Conservation (phyloP, 2,329 filamentous ascomycete species). For the Boeremia exigua region DNA sequence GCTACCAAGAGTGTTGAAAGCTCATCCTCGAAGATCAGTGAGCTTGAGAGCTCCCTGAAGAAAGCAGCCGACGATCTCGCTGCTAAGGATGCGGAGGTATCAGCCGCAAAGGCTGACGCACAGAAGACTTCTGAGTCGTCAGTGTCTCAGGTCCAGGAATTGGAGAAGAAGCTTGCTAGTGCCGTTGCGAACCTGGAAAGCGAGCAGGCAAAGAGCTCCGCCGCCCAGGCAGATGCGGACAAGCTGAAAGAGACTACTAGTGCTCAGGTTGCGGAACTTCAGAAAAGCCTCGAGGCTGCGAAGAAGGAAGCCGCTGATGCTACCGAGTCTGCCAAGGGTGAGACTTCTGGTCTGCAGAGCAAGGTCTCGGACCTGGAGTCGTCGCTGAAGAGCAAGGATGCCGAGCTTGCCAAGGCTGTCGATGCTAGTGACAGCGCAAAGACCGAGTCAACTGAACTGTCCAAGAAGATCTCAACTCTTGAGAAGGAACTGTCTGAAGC, state of each 20-base stretch:
- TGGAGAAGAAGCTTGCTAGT: conserved; percentile 17
- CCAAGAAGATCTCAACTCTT: conserved; percentile 16
- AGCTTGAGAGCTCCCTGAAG: conserved; percentile 31
- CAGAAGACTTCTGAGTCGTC: conserved; percentile 22
- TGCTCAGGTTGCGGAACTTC: conserved; percentile 31
- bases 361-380: conserved; percentile 32
- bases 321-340: conserved; percentile 31
- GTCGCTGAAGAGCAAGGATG: conserved; percentile 26
- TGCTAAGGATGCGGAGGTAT: conserved; percentile 31
- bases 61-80: conserved; percentile 29
- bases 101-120: conserved; percentile 25
- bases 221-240: conserved; percentile 27
- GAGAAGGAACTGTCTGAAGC: conserved; percentile 16
- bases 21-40: conserved; percentile 28
- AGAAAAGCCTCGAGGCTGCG: conserved; percentile 25
- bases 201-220: conserved; percentile 12
- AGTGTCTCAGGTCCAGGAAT: conserved; percentile 19
- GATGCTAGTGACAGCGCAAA: conserved; percentile 12
- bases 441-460: conserved; percentile 53
- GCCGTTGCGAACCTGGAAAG: conserved; percentile 11
- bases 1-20: conserved; percentile 26
- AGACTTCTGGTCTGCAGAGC: conserved; percentile 11
- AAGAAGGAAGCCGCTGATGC: conserved; percentile 20
- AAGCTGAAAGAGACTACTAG: conserved; percentile 22
- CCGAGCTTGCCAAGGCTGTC: conserved; percentile 30